Base-by-base conservation (phyloP, 225 moss, liverwort and hornwort genomes). In the Asterella californica region DNA sequence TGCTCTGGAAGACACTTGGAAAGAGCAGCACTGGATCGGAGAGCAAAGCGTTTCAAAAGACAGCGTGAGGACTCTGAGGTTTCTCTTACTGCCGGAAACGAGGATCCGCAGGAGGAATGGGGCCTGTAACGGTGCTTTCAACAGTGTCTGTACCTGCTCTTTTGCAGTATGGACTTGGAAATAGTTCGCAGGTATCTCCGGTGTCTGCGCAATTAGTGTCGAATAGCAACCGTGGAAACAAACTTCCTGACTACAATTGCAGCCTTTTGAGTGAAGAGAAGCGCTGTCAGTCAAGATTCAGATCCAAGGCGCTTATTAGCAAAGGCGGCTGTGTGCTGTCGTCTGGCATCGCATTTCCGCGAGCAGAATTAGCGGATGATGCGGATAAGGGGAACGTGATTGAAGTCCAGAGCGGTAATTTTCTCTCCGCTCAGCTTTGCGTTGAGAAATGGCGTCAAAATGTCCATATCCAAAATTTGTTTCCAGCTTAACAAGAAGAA, bases 361-460 rank as follows among this genome's bases (percentile, higher is more conserved):
- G 80, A 48, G 82, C 85, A 25, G 87, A 88, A 85, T 83, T 88
- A 69, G 85, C 87, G 1, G 38, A 32, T 2, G 79, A 88, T 79
- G 82, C 84, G 2, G 71, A 85, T 54, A 69, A 25, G 4, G 87
- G 87, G 33, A 84, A 85, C 50, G 83, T 88, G 9, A 76, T 83
- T 30, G 55, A 81, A 49, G 74, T 88, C 0, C 3, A 59, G 12
- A 84, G 84, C 32, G 77, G 87, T 87, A 82, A 76, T 70, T 38
- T 70, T 11, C 34, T 34, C 29, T 37, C 10, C 42, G 64, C 2
- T 64, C 64, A 32, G n/a, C 32, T 64, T 14, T 64, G 64, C 9
- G 11, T n/a, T 64, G 15, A 64, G 2, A 15, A 15, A 25, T 64
- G 64, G 32, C 32, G 15, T 64, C 15, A 27, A 32, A 64, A 32